Evolutionary conservation across 208 protist species (phyloP).

Genomic region (Novymonas esmeraldas): DNA sequence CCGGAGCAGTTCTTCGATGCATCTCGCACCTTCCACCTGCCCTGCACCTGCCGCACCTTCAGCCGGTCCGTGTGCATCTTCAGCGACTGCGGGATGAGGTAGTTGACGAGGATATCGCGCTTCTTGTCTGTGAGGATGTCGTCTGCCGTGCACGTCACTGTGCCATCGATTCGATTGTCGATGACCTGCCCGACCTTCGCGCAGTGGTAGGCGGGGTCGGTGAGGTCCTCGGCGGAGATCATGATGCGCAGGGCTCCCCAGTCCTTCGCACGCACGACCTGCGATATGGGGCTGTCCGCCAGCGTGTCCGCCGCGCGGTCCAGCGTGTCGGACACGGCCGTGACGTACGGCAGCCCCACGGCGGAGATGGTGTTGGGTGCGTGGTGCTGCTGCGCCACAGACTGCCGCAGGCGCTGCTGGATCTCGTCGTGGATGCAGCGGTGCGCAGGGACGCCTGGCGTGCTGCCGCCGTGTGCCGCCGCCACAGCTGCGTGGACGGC

Average conservation of each 20-base stretch:
- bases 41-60: constrained; percentile 32
- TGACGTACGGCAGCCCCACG: constrained; percentile 3
- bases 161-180: constrained; percentile 26
- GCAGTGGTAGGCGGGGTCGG: constrained; percentile 42
- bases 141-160: constrained; percentile 18
- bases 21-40: constrained; percentile 14
- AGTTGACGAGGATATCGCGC: constrained; percentile 21
- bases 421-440: too few relatives aligned
- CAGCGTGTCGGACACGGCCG: neutral
- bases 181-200: constrained; percentile 14
- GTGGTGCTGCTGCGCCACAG: neutral
- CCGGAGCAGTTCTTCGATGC: neutral
- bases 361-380: neutral
- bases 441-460: too few relatives aligned
- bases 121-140: constrained; percentile 46
- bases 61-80: constrained; percentile 49
- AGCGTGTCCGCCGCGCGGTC: neutral
- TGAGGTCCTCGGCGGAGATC: constrained; percentile 37
- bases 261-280: neutral
- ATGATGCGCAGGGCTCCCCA: constrained; percentile 48
- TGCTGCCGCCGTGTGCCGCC: too few relatives aligned
- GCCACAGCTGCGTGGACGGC: too few relatives aligned
- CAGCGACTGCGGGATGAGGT: constrained; percentile 45
- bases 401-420: too few relatives aligned
- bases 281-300: neutral